Base-by-base conservation (phyloP, 2,329 filamentous ascomycete species). In the Colletotrichum sidae region DNA sequence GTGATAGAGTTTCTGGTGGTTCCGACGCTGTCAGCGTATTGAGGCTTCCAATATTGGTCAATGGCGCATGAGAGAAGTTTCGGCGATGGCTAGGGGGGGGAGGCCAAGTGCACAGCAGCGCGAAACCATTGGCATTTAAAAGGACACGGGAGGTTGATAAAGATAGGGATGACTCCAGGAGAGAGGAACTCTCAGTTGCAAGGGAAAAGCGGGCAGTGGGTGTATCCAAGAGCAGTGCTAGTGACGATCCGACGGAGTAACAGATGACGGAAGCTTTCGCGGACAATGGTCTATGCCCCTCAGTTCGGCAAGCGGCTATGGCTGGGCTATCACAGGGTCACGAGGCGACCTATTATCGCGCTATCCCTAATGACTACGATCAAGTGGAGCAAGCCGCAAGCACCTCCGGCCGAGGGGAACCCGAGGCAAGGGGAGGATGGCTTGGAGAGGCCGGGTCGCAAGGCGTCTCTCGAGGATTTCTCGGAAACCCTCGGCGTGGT, bases 321-420 rank as follows among this genome's bases (percentile, higher is more conserved):
- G 44, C 13, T 17, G 50, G 63, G 66, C 58, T 68, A 63, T 68
- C 63, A 46, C 42, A 67, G 55, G 55, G 38, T 3, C 8, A 8
- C 55, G 60, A 52, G 56, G 25, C 25, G 49, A 53, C 55, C 55
- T 60, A 59, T 65, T 49, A 60, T 51, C 52, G 55, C 56, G 54
- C 61, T 42, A 59, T 61, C 52, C 65, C 59, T 60, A 65, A 60
- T 67, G 49, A 59, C 57, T 46, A 65, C 49, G 55, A 67, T 44
- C 25, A 63, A 60, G 46, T 58, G 53, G 53, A 50, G 54, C 38
- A 44, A 17, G 53, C 52, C 53, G 50, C 25, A 67, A 53, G 65
- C 65, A 69, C 60, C 47, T 60, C 70, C 71, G 72, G 72, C 69
- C 72, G 71, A 73, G 71, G 67, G 72, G 71, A 72, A 72, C 67